Evolutionary conservation across 768 basidiomycete species (phyloP).

Genomic region (Strobilomyces dryophilus): DNA sequence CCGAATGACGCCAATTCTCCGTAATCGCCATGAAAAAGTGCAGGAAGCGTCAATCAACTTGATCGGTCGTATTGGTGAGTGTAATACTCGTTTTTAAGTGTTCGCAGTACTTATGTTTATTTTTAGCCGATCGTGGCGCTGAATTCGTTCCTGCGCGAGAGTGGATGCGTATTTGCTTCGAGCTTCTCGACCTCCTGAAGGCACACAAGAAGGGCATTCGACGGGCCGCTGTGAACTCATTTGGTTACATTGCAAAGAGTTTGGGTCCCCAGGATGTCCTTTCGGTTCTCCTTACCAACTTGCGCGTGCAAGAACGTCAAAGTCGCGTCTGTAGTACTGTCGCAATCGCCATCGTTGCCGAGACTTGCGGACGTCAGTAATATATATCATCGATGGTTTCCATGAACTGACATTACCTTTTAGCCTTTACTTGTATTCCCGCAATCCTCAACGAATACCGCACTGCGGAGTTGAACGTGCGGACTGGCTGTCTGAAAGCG

Average conservation of each 20-base stretch:
- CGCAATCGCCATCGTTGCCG: constrained; percentile 93
- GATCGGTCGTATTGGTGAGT: constrained; percentile 87
- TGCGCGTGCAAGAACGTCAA: constrained; percentile 98
- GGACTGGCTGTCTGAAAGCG: constrained; percentile 97
- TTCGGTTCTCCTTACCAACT: constrained; percentile 90
- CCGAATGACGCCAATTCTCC: constrained; percentile 99
- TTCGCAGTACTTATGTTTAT: constrained; percentile 1
- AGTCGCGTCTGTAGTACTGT: constrained; percentile 98
- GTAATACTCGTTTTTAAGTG: background rate
- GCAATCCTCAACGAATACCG: constrained; percentile 98
- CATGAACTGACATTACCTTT: constrained; percentile 10
- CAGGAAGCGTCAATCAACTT: constrained; percentile 99
- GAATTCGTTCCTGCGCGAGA: constrained; percentile 98
- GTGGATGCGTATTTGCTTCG: constrained; percentile 99
- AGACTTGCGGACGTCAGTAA: constrained; percentile 74
- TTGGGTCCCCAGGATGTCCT: constrained; percentile 98
- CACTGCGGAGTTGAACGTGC: constrained; percentile 96
- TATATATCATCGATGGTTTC: background rate
- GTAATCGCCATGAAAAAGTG: constrained; percentile 98
- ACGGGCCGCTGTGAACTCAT: constrained; percentile 98
- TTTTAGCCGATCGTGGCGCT: constrained; percentile 90
- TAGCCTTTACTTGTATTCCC: constrained; percentile 96
- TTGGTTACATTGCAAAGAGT: constrained; percentile 99
- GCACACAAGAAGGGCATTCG: constrained; percentile 99
- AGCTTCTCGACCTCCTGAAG: constrained; percentile 92